Evolutionary conservation across 2,329 filamentous ascomycete species (phyloP), one percentile per base, ranked within the genome.

Genomic region (Aspergillus chevalieri): DNA sequence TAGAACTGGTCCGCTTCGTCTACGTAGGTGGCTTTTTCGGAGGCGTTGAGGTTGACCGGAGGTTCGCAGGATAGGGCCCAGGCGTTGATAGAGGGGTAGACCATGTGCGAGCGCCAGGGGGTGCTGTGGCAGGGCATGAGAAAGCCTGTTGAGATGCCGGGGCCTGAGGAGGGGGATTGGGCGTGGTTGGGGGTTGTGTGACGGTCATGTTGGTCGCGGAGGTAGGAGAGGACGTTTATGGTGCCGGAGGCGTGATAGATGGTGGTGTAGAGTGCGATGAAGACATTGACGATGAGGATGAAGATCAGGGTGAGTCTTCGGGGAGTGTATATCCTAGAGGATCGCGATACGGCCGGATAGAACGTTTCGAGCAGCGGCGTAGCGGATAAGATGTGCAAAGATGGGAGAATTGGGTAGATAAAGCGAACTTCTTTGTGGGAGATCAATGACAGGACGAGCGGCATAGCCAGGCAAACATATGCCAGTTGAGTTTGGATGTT

Each of bases 371-470:
- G 74, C 14, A 88, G 70, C 2, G 83, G 78, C 0, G 82, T 80
- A 0, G 89, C 89, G 1, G 87, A 82, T 36, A 97, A 75, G 54
- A 95, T 74, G 65, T 93, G 89, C 6, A 98, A 78, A n/a, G 85
- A 79, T 1, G 93, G 92, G 1, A 97, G 79, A 15, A 98, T 79
- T 1, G 93, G 92, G 62, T 95, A 95, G 57, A 97, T 87, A 74
- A 98, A 98, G 62, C 93, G 89, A 59, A 95, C 88, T 76, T 98
- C 93, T 68, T 98, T 98, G 73, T 98, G 93, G 1, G 89, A 84
- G 57, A 97, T 87, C 43, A 87, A 64, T 1, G 89, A 95, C 30
- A 97, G 78, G 2, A 76, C 68, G 1, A 72, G 65, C 8, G 87
- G 71, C 50, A 85, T 86, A 26, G 81, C 68, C 48, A 84, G 54